Evolutionary conservation across 768 basidiomycete species (phyloP), one percentile per base, ranked within the genome.

Genomic region (Calocybe indica): DNA sequence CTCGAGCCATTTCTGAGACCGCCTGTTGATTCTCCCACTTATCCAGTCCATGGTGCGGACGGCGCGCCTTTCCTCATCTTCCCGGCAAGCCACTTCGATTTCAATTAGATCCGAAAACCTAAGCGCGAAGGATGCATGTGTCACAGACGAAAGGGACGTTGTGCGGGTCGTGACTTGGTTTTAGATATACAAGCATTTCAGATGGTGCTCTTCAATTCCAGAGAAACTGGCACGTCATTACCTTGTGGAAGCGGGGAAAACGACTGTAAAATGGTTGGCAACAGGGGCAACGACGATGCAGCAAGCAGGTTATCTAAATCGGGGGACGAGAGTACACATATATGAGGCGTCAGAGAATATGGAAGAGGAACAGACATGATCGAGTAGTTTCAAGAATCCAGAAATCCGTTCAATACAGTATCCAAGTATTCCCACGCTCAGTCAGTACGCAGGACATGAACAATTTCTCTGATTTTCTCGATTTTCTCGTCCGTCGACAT

Each of bases 1-100:
- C 37, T 82, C 79, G 30, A 88, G 74, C 90, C 90, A 92, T 59
- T 73, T 77, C 6, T 74, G 64, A 49, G 82, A 82, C 48, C 80
- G 74, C 51, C 71, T 74, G 37, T 71, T 65, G 46, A 92, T 82
- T 41, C 90, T 80, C 8, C 79, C 78, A 34, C 85, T 76, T 53
- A 92, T 84, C 90, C 90, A 92, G 67, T 92, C 90, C 55, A 92
- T 75, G n/a, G 79, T 83, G 40, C 90, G 78, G 15, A 78, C 77
- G 0, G 90, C 86, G 31, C 90, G 85, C 54, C 80, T 67, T 52
- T 88, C 84, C 53, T 91, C 89, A 55, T 85, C 83, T 63, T 92
- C 90, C 12, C 75, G 75, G 54, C 84, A 88, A 10, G 84, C 84
- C 12, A 70, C 63, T 59, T 92, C 90, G 10, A 88, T 78, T 55